phyloP scores from a whole-genome alignment of 345 rosid species.

The Eucalyptus tenuipes region DNA sequence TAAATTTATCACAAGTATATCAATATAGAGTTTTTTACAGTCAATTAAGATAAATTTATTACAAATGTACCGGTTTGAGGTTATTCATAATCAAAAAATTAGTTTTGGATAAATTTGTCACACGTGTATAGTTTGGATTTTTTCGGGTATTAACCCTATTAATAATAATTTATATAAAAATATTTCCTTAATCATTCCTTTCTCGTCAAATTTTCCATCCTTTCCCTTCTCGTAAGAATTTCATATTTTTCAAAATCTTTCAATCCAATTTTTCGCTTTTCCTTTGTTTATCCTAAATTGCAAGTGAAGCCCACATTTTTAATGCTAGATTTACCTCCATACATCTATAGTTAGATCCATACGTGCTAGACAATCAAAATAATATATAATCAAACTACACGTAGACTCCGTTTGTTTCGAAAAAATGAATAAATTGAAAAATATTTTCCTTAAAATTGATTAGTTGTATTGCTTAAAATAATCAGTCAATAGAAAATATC shows the following conservation, averaged over 20 bases:
- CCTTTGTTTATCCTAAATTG: background rate
- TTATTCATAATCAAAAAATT: too few relatives aligned
- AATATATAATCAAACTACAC: background rate
- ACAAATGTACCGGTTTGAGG: too few relatives aligned
- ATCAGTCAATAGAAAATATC: rapidly evolving
- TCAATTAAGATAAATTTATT: rapidly evolving
- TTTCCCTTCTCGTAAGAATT: background rate
- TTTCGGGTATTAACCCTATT: rapidly evolving
- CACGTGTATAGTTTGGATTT: rapidly evolving
- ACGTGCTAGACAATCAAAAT: background rate
- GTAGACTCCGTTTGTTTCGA: rapidly evolving
- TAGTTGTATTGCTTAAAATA: rapidly evolving
- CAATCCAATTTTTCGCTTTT: background rate
- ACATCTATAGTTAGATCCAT: background rate
- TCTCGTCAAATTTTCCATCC: rapidly evolving
- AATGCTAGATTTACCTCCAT: background rate
- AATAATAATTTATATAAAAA: too few relatives aligned
- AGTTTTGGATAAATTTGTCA: too few relatives aligned
- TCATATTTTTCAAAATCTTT: background rate
- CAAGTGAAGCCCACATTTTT: background rate
- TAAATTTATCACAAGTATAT: rapidly evolving
- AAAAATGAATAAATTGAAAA: too few relatives aligned
- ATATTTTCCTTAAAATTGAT: too few relatives aligned
- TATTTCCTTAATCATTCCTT: rapidly evolving
- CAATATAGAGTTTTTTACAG: too few relatives aligned